Evolutionary conservation across 2,329 filamentous ascomycete species (phyloP), one percentile per base, ranked within the genome.

Genomic region (Nannizziopsis barbatae): DNA sequence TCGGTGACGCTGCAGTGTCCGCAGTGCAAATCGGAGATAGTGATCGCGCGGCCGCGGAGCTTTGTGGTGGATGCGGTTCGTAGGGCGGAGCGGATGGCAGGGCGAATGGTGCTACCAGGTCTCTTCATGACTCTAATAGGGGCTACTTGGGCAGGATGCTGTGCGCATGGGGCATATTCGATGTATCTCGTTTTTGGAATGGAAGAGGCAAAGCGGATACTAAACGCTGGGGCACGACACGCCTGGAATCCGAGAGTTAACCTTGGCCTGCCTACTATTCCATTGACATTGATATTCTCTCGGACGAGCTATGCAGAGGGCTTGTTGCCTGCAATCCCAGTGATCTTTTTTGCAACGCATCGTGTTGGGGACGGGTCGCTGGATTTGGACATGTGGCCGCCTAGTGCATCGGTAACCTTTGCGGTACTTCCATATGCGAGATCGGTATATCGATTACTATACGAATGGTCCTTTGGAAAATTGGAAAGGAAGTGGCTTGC

Each of bases 11-110:
- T 95, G 54, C 71, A 78, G 47, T 98, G 92, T 62, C 90, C 90
- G 2, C 85, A 94, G 53, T 98, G 92, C 75, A 92, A 94, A 64
- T 76, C 80, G 1, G 76, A 80, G 55, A 94, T 96, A 58, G 71
- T 77, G 45, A 73, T 96, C 22, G 77, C 83, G 44, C 81, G 89
- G 42, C 84, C 85, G 11, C 78, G 75, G 58, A 88, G 89, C 60
- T 71, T 78, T 17, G 66, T 92, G 17, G 79, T 96, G 22, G 77
- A 83, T 46, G 58, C 81, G 0, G 76, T 81, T 52, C 77, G 83
- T 44, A 63, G 70, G 12, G 54, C 85, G 8, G 75, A 83, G 57
- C 68, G 71, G 33, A 61, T 68, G 64, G 80, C 72, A 61, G 77
- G 67, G 54, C 74, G 63, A 31, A 71, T 86, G 9, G 72, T 83